Percentiles rank a stretch among this genome's conserved stretches.
These are phyloP conservation scores for Fusarium robinianum DNA, from an alignment of 2,329 filamentous ascomycete species.

Conservation along the genomic window DNA sequence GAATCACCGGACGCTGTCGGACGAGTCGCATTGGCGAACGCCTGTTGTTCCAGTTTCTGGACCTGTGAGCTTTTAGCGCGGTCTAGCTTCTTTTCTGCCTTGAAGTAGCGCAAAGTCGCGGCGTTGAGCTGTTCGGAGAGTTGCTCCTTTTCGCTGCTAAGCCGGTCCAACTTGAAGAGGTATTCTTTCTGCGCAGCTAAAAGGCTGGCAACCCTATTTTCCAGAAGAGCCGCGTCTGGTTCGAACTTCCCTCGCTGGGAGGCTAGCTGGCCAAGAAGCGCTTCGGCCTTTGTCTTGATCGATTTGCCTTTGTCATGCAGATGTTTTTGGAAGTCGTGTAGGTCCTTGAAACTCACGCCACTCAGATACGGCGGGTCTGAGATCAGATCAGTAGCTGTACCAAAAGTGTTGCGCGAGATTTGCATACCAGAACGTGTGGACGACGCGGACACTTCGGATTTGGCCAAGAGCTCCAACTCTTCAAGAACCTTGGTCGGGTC, in stretches of 20 bases:
- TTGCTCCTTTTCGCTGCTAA: conserved; percentile 79
- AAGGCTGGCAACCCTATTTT: conserved; percentile 73
- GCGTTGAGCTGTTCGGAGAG: conserved; percentile 85
- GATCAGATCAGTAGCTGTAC: conserved; percentile 34
- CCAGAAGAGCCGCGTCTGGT: conserved; percentile 73
- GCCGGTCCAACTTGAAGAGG: conserved; percentile 73
- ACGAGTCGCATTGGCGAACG: conserved; percentile 70
- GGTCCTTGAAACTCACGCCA: conserved; percentile 64
- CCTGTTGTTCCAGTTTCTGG: conserved; percentile 89
- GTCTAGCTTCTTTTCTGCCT: conserved; percentile 93
- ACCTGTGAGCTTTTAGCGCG: conserved; percentile 86
- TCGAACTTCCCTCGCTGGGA: conserved; percentile 58
- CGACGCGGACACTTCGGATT: conserved; percentile 47
- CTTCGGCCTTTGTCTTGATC: conserved; percentile 74
- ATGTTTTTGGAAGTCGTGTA: conserved; percentile 78
- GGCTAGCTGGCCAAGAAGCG: conserved; percentile 65
- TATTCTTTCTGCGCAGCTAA: conserved; percentile 83
- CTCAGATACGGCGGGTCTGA: conserved; percentile 61
- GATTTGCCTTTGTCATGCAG: conserved; percentile 74
- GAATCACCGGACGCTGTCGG: conserved; percentile 45
- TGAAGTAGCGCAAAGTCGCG: conserved; percentile 88
- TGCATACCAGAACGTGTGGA: conserved; percentile 36
- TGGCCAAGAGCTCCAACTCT: conserved; percentile 64
- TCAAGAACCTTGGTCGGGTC: conserved; percentile 59
- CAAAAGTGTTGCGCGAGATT: background rate